These are phyloP conservation scores for Medicago truncatula DNA, from an alignment of 306 rosid species.

Conservation along the genomic window DNA sequence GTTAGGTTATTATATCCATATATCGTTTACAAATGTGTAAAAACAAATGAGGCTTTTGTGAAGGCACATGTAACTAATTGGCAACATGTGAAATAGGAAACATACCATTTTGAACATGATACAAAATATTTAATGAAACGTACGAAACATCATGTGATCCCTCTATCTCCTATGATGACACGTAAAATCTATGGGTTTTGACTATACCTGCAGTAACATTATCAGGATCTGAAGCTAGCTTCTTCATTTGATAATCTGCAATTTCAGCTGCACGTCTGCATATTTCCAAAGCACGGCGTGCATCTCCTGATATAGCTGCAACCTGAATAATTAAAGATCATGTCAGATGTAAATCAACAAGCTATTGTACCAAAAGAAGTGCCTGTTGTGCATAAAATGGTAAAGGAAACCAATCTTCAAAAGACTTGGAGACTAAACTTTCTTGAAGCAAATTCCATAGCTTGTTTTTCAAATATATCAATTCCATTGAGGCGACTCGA, in stretches of 20 bases:
- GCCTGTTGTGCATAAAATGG: constrained; percentile 7
- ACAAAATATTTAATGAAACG: constrained; percentile 26
- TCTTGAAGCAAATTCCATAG: constrained; percentile 87
- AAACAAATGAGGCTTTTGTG: constrained; percentile 17
- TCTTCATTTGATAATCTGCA: constrained; percentile 72
- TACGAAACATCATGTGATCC: constrained; percentile 6
- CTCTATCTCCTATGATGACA: constrained; percentile 26
- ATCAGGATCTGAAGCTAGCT: constrained; percentile 49
- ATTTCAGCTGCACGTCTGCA: constrained; percentile 97
- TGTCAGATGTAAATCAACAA: constrained; percentile 33
- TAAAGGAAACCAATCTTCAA: constrained; percentile 33
- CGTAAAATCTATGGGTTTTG: constrained; percentile 18
- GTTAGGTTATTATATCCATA: background rate
- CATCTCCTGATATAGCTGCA: constrained; percentile 97
- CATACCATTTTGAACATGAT: constrained; percentile 9
- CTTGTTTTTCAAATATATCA: constrained; percentile 87
- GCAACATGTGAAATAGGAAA: constrained; percentile 11
- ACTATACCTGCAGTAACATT: constrained; percentile 60
- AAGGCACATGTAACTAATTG: background rate
- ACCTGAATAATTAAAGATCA: constrained; percentile 61
- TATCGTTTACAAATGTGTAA: background rate
- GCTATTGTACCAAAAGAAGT: constrained; percentile 23
- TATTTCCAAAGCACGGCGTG: constrained; percentile 94
- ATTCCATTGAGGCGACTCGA: constrained; percentile 83
- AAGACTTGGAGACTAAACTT: constrained; percentile 57